These are phyloP conservation scores for Exserohilum rostratum DNA, from an alignment of 2,329 filamentous ascomycete genomes.

Conservation along the genomic window DNA sequence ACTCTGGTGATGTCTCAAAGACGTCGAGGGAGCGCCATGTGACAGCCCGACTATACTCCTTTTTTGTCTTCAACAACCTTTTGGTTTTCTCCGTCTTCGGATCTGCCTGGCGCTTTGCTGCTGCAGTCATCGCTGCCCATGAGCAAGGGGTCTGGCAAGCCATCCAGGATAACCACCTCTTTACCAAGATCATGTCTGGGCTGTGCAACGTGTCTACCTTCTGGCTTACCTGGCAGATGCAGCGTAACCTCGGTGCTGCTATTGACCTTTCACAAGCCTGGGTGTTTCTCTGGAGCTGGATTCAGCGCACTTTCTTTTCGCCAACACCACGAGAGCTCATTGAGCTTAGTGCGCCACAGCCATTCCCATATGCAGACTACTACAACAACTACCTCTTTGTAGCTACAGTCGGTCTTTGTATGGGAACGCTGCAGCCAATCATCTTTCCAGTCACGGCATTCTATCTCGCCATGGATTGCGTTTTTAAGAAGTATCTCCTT, in stretches of 20 bases:
- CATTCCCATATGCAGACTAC: slow-evolving; percentile 93
- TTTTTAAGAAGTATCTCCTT: slow-evolving; percentile 92
- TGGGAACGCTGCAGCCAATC: slow-evolving; percentile 82
- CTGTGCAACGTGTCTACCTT: slow-evolving; percentile 85
- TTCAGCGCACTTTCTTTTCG: slow-evolving; percentile 77
- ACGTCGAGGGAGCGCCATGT: slow-evolving; percentile 87
- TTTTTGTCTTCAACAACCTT: slow-evolving; percentile 97
- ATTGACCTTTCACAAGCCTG: slow-evolving; percentile 87
- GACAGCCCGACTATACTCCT: slow-evolving; percentile 86
- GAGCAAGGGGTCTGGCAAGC: slow-evolving; percentile 67
- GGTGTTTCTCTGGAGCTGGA: slow-evolving; percentile 78
- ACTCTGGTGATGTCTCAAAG: slow-evolving; percentile 87
- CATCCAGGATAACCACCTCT: slow-evolving; percentile 69
- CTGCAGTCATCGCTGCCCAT: slow-evolving; percentile 64
- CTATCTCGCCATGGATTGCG: slow-evolving; percentile 85
- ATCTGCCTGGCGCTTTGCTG: slow-evolving; percentile 78
- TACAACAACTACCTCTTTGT: slow-evolving; percentile 99
- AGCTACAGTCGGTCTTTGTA: slow-evolving; percentile 82
- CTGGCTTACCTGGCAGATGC: slow-evolving; percentile 88
- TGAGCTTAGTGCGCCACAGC: slow-evolving; percentile 86
- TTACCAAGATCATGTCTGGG: slow-evolving; percentile 69
- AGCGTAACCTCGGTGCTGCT: slow-evolving; percentile 82
- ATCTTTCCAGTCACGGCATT: slow-evolving; percentile 84
- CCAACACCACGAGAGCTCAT: slow-evolving; percentile 92
- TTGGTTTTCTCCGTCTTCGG: slow-evolving; percentile 93